These are phyloP conservation scores for Gonium pectorale DNA, from an alignment of 139 green algal genomes.

Conservation along the genomic window DNA sequence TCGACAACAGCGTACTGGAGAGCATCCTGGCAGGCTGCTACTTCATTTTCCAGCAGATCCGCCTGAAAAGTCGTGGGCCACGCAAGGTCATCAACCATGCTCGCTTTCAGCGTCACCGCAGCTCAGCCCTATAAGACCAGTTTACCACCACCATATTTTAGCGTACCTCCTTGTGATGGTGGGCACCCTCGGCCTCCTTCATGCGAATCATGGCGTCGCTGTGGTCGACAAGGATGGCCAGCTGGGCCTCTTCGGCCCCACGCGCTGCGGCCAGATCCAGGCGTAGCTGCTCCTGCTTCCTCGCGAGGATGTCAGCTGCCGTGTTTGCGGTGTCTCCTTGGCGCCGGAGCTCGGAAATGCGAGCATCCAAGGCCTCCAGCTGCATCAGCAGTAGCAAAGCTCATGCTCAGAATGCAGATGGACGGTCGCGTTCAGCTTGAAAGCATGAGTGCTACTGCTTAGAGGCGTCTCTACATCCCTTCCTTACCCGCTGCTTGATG, in stretches of 20 bases:
- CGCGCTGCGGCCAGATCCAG: background rate
- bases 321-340: constrained; percentile 26
- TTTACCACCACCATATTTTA: background rate
- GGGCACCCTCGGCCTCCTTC: constrained; percentile 13
- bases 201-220: constrained; percentile 26
- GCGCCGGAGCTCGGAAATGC: background rate
- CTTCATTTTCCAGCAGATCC: constrained; percentile 28
- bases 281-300: constrained; percentile 32
- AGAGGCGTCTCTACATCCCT: background rate
- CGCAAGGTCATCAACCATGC: no score
- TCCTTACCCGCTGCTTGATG: constrained; percentile 24
- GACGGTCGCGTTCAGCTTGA: no score
- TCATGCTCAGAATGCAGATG: background rate
- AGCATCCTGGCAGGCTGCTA: constrained; percentile 5
- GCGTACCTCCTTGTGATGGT: constrained; percentile 12
- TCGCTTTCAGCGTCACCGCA: no score
- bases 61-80: no score
- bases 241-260: background rate
- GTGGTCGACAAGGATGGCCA: background rate
- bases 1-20: constrained; percentile 24
- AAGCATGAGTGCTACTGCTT: no score
- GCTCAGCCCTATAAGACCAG: background rate
- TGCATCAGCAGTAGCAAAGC: background rate
- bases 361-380: background rate
- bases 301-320: background rate